Base-by-base conservation (phyloP, 139 green algal genomes). In the Chlamydomonas sp. region DNA sequence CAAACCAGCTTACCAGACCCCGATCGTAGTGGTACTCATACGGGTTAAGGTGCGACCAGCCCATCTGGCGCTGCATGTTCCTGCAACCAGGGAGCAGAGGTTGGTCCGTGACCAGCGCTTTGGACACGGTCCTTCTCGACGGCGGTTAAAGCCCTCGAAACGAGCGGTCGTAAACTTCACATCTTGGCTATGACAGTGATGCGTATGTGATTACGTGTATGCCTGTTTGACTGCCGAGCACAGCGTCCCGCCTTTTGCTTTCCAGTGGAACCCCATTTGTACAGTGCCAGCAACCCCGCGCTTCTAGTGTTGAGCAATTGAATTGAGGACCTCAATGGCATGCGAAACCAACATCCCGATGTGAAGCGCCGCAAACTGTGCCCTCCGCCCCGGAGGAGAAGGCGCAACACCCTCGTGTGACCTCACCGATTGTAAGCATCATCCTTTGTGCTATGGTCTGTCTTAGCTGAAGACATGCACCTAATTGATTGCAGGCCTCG, bases 1-100 rank as follows among this genome's bases (percentile, higher is more conserved):
- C 64, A 5, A 31, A 16, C 49, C 57, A 60, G 49, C 57, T 83
- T 49, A 78, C 64, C 67, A 86, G n/a, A 63, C 90, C 88, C 18
- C 91, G 85, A 59, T 96, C 93, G 63, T 89, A 94, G 85, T 94
- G 84, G 68, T 96, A 96, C 79, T 93, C 88, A 63, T 91, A 96
- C 3, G 93, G 92, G 7, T 93, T 81, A 1, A 87, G 71, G 69
- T 87, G 82, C 14, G n/a, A 59, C 82, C 82, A 87, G 31, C 82
- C 82, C 82, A 87, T 87, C 69, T 87, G 71, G n/a, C 82, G 82
- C 9, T 87, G 82, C 82, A 87, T 87, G 82, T 80, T 87, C 58
- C 82, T 85, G 80, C 18, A 76, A 6, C 8, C 6, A 4, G 18
- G 3, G 18, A 10, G 18, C 17, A 58, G 18, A 2, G 18, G 4